phyloP scores from a whole-genome alignment of 2,329 filamentous ascomycete genomes.

The Achaetomium macrosporum region DNA sequence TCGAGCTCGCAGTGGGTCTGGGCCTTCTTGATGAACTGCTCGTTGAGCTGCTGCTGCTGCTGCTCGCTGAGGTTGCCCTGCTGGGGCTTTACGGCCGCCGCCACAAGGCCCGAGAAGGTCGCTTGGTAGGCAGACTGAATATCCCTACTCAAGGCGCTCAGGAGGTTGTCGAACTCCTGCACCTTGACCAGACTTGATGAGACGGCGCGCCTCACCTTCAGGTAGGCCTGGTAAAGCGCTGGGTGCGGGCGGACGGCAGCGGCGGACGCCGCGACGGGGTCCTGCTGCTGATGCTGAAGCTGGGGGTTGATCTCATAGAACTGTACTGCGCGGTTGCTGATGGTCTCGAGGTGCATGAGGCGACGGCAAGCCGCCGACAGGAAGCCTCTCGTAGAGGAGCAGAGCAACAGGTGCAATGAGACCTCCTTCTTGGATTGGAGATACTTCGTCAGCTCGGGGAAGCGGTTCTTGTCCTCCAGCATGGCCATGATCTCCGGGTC shows the following conservation, averaged over 20 bases:
- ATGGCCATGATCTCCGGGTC: slow-evolving; percentile 47
- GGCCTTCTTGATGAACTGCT: slow-evolving; percentile 39
- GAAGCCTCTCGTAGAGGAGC: slow-evolving; percentile 67
- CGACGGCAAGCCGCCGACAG: slow-evolving; percentile 63
- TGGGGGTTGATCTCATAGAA: slow-evolving; percentile 40
- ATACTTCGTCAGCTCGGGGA: slow-evolving; percentile 45
- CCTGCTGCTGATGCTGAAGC: slow-evolving; percentile 33
- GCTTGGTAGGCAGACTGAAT: slow-evolving; percentile 46
- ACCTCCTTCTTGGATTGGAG: slow-evolving; percentile 52
- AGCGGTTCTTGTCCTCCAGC: slow-evolving; percentile 40
- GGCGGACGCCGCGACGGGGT: slow-evolving; percentile 30
- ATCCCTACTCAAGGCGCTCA: slow-evolving; percentile 44
- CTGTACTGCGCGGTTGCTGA: slow-evolving; percentile 44
- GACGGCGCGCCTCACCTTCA: slow-evolving; percentile 47
- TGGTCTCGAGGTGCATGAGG: slow-evolving; percentile 49
- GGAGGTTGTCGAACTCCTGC: slow-evolving; percentile 56
- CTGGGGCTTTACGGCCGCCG: slow-evolving; percentile 38
- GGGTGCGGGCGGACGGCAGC: slow-evolving; percentile 39
- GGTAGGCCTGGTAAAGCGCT: slow-evolving; percentile 52
- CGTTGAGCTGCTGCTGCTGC: slow-evolving; percentile 33
- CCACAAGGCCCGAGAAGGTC: slow-evolving; percentile 39
- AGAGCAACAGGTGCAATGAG: slow-evolving; percentile 60
- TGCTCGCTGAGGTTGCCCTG: slow-evolving; percentile 23
- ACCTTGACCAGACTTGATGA: slow-evolving; percentile 51
- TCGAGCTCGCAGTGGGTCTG: slow-evolving; percentile 47